Percentiles rank a stretch among this genome's conserved stretches.
phyloP scores from a whole-genome alignment of 305 asterid species.

The Solanum hybrid region DNA sequence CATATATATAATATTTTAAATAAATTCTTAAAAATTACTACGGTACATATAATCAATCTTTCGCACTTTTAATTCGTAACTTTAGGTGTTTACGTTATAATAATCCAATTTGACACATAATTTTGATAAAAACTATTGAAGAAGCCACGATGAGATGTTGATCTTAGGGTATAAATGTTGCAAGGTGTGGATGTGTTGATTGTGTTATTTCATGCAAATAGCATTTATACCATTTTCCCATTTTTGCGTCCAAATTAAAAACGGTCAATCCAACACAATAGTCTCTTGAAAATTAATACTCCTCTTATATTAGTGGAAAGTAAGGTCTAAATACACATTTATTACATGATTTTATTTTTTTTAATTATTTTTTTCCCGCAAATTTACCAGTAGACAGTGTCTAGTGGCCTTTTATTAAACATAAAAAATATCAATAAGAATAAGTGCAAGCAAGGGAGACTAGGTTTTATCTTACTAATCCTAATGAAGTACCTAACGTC shows the following conservation, averaged over 20 bases:
- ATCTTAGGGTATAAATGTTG: neutral
- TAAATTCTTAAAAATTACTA: no score
- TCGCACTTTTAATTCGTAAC: neutral
- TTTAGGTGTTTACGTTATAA: neutral
- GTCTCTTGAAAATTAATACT: neutral
- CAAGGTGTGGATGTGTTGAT: neutral
- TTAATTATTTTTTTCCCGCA: no score
- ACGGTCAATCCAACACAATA: neutral
- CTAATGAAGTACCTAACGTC: no score
- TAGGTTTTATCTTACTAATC: no score
- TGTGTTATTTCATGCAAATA: neutral
- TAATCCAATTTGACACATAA: neutral
- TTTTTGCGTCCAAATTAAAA: neutral
- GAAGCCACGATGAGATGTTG: neutral
- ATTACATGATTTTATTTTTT: no score
- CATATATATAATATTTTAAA: no score
- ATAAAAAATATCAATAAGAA: no score
- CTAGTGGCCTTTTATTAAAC: no score
- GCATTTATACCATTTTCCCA: neutral
- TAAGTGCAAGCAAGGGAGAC: no score
- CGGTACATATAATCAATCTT: neutral
- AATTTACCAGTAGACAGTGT: no score
- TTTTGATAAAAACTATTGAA: neutral
- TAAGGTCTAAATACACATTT: neutral
- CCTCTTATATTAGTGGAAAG: neutral